These are phyloP conservation scores for Paramarasmius palmivorus DNA, from an alignment of 1,284 basidiomycete species.

Conservation along the genomic window DNA sequence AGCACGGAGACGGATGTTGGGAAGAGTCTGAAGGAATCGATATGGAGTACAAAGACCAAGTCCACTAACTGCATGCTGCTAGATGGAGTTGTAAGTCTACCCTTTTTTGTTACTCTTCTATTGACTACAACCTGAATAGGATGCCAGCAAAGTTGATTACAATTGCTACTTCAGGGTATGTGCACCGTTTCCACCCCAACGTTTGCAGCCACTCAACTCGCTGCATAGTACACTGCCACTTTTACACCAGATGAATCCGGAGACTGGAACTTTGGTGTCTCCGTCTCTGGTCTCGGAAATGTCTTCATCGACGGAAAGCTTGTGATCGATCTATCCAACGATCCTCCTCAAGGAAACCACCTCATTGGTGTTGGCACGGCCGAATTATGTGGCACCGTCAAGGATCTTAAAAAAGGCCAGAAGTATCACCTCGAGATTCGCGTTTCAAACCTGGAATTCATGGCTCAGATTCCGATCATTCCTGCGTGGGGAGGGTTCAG, in stretches of 20 bases:
- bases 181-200: conserved; percentile 11
- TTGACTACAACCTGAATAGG: conserved; percentile 17
- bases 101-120: neutral
- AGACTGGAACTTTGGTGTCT: conserved; percentile 50
- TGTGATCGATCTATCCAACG: conserved; percentile 47
- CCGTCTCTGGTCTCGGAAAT: conserved; percentile 45
- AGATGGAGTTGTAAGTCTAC: conserved; percentile 39
- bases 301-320: conserved; percentile 50
- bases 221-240: conserved; percentile 36
- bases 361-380: conserved; percentile 39
- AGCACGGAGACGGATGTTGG: conserved; percentile 26
- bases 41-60: conserved; percentile 38
- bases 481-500: conserved; percentile 46
- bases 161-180: conserved; percentile 39
- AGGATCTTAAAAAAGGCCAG: conserved; percentile 35
- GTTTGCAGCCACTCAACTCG: conserved; percentile 3
- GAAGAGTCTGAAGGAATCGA: conserved; percentile 18
- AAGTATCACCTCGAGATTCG: conserved; percentile 38
- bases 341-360: conserved; percentile 33
- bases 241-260: conserved; percentile 44
- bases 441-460: conserved; percentile 33
- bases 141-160: conserved; percentile 38
- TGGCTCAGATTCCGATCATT: conserved; percentile 31
- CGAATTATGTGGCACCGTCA: conserved; percentile 34
- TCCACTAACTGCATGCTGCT: conserved; percentile 36